Evolutionary conservation across 495 filamentous ascomycete genomes (phyloP), one percentile per base, ranked within the genome.

Genomic region (Daldinia caldariorum): DNA sequence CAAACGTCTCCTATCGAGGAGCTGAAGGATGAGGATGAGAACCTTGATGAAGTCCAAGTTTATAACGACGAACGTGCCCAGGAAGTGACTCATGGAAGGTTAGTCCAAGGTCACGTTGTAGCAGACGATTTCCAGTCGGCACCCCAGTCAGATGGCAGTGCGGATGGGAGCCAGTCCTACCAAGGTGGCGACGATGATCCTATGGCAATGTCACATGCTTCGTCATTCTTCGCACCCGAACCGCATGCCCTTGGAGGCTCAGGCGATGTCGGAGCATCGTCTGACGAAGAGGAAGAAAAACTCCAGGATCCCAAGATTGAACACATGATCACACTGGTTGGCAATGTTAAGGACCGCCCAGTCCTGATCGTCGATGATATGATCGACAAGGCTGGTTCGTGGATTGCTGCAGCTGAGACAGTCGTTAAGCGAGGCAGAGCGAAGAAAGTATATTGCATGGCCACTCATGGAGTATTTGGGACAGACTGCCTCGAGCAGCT

Each of bases 401-500:
- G 95, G 95, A 95, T 98, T 72, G 95, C 94, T 8, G 95, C 95
- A n/a, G 95, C 95, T 9, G 95, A 99, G 82, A 97, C 94, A 7
- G 94, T 97, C 1, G 91, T 96, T 59, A 97, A 97, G 85, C 86
- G 92, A 67, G 95, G 94, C 70, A 89, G 88, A 51, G 95, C 96
- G 5, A 94, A 92, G 77, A 93, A 91, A 78, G 95, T 99, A 45
- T 97, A 97, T 79, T 97, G 93, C 80, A 97, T 99, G 81, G 95
- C 96, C 18, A 99, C 95, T 0, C 95, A 99, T 74, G 96, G 93
- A 16, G 86, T 99, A 22, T 98, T 98, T 77, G 92, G 93, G 43
- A 91, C 89, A 39, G 90, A 97, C 73, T 93, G 92, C 60, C 86
- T 98, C 10, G 91, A 92, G 72, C 91, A 97, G 79, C 89, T 99